Base-by-base conservation (phyloP, 768 basidiomycete genomes). In the Polyporus arcularius region DNA sequence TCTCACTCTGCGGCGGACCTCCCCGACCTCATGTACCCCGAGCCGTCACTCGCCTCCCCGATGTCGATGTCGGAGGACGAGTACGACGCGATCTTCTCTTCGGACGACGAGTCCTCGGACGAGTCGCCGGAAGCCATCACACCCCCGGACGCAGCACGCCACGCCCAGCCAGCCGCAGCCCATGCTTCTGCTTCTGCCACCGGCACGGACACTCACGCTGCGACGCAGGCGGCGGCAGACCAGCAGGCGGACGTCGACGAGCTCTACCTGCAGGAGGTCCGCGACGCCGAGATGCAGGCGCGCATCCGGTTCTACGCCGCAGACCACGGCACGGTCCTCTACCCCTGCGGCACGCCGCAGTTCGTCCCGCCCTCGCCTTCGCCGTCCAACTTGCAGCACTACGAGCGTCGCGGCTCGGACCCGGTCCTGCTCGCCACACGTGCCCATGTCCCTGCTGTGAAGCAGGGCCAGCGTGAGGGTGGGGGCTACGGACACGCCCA, bases 11-110 rank as follows among this genome's bases (percentile, higher is more conserved):
- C 18, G 28, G 30, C 9, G 16, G 15, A 55, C 39, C 53, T 61
- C 18, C 60, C 60, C 16, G 55, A 57, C 54, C 60, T 62, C 50
- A 32, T 48, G 39, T 62, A 62, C 55, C 60, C 55, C 3, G 60
- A 62, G 43, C 57, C 60, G 35, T 50, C 60, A 11, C 35, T 35
- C 35, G 6, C 35, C 35, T 35, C 35, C 35, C 35, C 35, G 35
- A 35, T 35, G 35, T 35, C 35, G 8, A 28, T 32, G 41, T 55
- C 53, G 9, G 31, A 50, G n/a, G 40, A 42, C 53, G 48, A 45
- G n/a, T 38, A 43, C 16, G 48, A 48, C 31, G 21, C 21, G 21
- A 43, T 51, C 35, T 41, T 53, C 51, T 53, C 55, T 15, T 55
- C 60, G 7, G 55, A 55, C 14, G 49, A 52, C 49, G 32, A 50